Evolutionary conservation across 2,329 filamentous ascomycete species (phyloP).

Genomic region (Hymenoscyphus linearis): DNA sequence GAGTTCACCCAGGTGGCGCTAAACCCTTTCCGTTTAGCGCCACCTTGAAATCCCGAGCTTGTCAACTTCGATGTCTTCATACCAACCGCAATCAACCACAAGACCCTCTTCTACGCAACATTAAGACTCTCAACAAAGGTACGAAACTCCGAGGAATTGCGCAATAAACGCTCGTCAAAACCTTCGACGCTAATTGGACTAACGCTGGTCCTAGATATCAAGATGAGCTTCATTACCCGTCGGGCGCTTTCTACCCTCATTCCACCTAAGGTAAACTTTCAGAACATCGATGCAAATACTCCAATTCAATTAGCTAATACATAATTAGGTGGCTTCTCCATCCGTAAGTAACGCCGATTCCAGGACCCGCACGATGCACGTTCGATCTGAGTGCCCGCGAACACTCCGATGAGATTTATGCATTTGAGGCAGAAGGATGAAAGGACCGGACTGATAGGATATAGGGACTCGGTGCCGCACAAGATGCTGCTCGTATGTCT

Average conservation of each 20-base stretch:
- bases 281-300: background rate
- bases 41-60: background rate
- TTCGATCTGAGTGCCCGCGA: background rate
- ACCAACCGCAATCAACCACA: conserved; percentile 15
- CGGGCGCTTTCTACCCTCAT: conserved; percentile 97
- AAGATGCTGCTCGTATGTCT: conserved; percentile 96
- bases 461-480: conserved; percentile 88
- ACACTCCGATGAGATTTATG: background rate
- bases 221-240: conserved; percentile 89
- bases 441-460: conserved; percentile 34
- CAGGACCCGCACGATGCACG: background rate
- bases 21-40: background rate
- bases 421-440: background rate
- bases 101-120: conserved; percentile 20
- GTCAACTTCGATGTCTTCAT: conserved; percentile 18
- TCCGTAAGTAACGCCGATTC: conserved; percentile 26
- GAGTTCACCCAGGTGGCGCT: background rate
- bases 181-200: conserved; percentile 28
- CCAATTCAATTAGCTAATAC: conserved; percentile 11
- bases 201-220: conserved; percentile 39
- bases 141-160: conserved; percentile 9
- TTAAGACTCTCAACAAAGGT: conserved; percentile 30
- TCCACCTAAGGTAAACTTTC: conserved; percentile 80
- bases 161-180: background rate
- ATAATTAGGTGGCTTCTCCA: conserved; percentile 32